Percentiles rank a stretch among this genome's conserved stretches.
Conservation (phyloP, 1,284 basidiomycete genomes). For the Sporisorium iseilematis-ciliati region DNA sequence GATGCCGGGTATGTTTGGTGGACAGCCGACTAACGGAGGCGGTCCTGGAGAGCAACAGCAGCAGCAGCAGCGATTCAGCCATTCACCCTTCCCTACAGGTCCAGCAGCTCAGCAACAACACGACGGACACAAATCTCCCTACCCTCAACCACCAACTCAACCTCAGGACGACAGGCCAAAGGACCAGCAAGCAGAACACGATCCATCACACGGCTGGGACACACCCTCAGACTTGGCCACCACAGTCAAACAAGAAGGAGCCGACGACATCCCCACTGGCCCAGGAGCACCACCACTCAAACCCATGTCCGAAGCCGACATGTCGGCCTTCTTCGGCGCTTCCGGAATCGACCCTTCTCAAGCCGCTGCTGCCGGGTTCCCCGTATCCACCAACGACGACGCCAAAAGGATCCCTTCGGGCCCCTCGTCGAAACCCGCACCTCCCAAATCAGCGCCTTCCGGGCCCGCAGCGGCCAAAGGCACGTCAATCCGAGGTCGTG, state of each 20-base stretch:
- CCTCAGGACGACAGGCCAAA: constrained; percentile 2
- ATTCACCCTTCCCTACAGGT: constrained; percentile 26
- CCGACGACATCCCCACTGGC: constrained; percentile 7
- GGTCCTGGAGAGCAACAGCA: constrained; percentile 17
- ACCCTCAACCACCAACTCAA: constrained; percentile 12
- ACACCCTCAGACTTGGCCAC: constrained; percentile 1
- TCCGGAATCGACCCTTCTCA: constrained; percentile 41
- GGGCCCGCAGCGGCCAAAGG: constrained; percentile 24
- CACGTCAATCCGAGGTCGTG: constrained; percentile 43
- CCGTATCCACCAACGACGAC: background rate
- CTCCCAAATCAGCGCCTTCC: constrained; percentile 22
- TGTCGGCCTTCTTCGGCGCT: constrained; percentile 47
- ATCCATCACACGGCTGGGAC: constrained; percentile 17
- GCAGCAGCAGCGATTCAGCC: constrained; percentile 26
- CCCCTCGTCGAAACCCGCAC: background rate
- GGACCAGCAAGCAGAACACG: constrained; percentile 6
- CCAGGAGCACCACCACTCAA: constrained; percentile 15
- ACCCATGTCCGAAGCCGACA: constrained; percentile 39
- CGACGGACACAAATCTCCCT: constrained; percentile 24
- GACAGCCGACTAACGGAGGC: constrained; percentile 25
- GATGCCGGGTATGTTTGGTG: constrained; percentile 47
- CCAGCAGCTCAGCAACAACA: constrained; percentile 15
- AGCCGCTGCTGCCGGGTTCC: constrained; percentile 34
- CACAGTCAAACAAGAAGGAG: constrained; percentile 14
- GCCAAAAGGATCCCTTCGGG: background rate